Base-by-base conservation (phyloP, 164 flowering plant genomes). In the Stephania yunnanensis region DNA sequence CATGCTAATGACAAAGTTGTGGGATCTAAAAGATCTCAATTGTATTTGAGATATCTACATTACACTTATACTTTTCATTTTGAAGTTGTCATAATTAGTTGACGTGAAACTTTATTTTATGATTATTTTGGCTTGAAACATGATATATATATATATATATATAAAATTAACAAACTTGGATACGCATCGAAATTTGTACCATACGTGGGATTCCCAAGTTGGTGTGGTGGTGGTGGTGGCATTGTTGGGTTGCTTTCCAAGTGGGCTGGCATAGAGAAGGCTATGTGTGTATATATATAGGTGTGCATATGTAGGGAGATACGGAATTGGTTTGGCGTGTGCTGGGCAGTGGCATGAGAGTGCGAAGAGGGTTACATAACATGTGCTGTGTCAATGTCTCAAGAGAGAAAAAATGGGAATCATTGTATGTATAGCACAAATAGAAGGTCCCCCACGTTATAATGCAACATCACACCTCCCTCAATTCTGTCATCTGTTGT, bases 171-270 rank as follows among this genome's bases (percentile, higher is more conserved):
- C 42, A 36, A 36, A 4, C 42, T 36, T 36, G 2, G 42, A 36
- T 36, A 36, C 0, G 42, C 42, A 36, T 36, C 1, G 42, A 36
- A 1, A 36, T 36, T 36, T 36, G 42, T 2, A 36, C 42, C 8
- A 36, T 42, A 50, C 7, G 20, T 4, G 20, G 5, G 46, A 68
- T 31, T 68, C 15, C 20, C 17, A 31, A 30, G 46, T 31, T 6
- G n/a, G 17, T 6, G 25, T 5, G 44, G 17, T 11, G 17, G 20
- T 42, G 17, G 69, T 66, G 9, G 36, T 31, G 12, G 7, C 46
- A 30, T 11, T 77, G 84, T 74, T 52, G 66, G 72, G 81, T 80
- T 74, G 79, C 67, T 83, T 80, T 83, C 83, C 69, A 67, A 36
- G 66, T 73, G 79, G 79, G 82, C 22, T 55, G 78, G 69, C 64